Evolutionary conservation across 2,329 filamentous ascomycete genomes (phyloP), one percentile per base, ranked within the genome.

Genomic region (Exophiala phaeomuriformis): DNA sequence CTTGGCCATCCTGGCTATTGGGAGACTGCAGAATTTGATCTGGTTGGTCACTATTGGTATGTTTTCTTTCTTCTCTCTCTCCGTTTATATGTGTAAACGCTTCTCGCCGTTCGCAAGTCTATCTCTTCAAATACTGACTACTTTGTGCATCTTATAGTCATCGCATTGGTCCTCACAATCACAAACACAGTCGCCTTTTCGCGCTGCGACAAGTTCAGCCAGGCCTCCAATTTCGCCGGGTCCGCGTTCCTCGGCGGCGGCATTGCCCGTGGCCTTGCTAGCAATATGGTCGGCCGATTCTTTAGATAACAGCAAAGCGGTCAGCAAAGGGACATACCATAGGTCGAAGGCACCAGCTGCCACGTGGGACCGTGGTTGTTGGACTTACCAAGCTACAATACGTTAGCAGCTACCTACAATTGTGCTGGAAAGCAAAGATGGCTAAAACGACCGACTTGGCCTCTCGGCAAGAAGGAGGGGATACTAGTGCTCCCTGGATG

Each of bases 151-250:
- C 5, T 12, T 10, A 4, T 59, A 77, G 75, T 67, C 2, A 77
- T 77, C 62, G 75, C 75, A 1, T 66, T 77, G 33, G 65, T 74
- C 12, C 62, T 77, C 42, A 77, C 75, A 0, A 72, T 77, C 55
- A 77, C 75, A 32, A 77, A 77, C 57, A 77, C 75, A 1, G 64
- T 76, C 37, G 75, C 75, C 4, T 77, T 77, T 63, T 77, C 75
- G 5, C 68, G 75, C 12, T 77, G 75, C 55, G 75, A 77, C 59
- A 72, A 72, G 49, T 77, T 77, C 61, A 75, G 75, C 56, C 75
- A 84, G 62, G 82, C 82, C 7, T 80, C 78, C 36, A 79, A 71
- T 47, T 76, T 78, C 57, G 79, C 80, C 4, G 79, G 75, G 42
- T 74, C 72, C 39, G 79, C 79, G 3, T 69, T 82, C 49, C 72